Evolutionary conservation across 2,329 filamentous ascomycete species (phyloP).

Genomic region (Fusarium fujikuroi): DNA sequence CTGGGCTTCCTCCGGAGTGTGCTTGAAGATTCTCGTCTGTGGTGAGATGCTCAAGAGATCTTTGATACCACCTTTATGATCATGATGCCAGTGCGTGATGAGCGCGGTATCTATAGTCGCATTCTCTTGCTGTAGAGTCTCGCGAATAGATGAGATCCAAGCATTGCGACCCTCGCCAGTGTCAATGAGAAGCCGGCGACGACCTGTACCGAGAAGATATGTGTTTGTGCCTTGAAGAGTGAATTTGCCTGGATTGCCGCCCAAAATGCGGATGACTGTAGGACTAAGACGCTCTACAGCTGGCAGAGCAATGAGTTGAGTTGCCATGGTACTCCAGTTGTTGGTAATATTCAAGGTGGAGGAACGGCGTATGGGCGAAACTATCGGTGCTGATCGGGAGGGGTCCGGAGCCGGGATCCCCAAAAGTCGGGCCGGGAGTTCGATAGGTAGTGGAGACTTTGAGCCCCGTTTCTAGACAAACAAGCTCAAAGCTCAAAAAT

Average conservation of each 20-base stretch:
- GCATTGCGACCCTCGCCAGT: conserved; percentile 83
- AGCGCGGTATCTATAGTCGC: conserved; percentile 76
- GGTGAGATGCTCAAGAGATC: conserved; percentile 76
- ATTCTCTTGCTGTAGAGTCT: conserved; percentile 73
- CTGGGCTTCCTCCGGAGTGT: conserved; percentile 65
- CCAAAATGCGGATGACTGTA: conserved; percentile 83
- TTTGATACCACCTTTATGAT: conserved; percentile 81
- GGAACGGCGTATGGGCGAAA: background rate
- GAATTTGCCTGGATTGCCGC: conserved; percentile 89
- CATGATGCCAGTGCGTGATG: conserved; percentile 91
- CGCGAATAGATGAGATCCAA: conserved; percentile 76
- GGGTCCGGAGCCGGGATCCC: conserved; percentile 28
- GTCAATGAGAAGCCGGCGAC: conserved; percentile 82
- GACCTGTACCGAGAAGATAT: conserved; percentile 85
- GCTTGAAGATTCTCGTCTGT: conserved; percentile 72
- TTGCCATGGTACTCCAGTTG: conserved; percentile 62
- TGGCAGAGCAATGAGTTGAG: conserved; percentile 71
- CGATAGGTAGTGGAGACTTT: conserved; percentile 10
- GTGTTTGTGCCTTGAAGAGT: conserved; percentile 88
- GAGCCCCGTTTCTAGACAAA: background rate
- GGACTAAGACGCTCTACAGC: conserved; percentile 82
- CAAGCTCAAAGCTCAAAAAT: background rate
- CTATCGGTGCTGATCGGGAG: conserved; percentile 10
- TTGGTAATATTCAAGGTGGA: background rate
- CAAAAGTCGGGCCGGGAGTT: conserved; percentile 20